Evolutionary conservation across 2,329 filamentous ascomycete genomes (phyloP).

Genomic region (Emergomyces pasteurianus): DNA sequence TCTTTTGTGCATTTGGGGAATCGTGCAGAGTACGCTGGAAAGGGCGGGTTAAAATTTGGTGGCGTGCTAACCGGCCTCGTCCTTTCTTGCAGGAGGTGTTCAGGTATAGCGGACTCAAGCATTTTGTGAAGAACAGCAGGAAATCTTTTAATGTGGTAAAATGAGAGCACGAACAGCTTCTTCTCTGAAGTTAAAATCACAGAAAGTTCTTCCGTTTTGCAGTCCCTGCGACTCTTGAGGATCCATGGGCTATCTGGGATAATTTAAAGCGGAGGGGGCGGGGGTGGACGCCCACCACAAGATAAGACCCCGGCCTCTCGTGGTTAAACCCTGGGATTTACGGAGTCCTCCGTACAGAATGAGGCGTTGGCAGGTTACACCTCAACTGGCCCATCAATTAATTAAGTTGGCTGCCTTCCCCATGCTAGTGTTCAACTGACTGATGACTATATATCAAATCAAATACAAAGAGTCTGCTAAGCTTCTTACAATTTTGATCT

Average conservation of each 20-base stretch:
- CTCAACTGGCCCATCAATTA: too few species aligned
- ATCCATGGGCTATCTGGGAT: not conserved
- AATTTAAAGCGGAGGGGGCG: too few species aligned
- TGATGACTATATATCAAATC: too few species aligned
- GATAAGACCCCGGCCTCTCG: not conserved
- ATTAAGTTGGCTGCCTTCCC: too few species aligned
- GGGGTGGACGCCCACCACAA: too few species aligned
- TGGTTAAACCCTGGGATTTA: too few species aligned
- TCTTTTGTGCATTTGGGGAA: conserved; percentile 21
- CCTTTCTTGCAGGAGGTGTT: conserved; percentile 6
- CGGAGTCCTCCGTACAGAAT: too few species aligned
- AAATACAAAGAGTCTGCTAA: too few species aligned
- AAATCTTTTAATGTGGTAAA: not conserved
- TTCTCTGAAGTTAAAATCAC: not conserved
- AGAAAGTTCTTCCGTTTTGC: not conserved
- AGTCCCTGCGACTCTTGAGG: not conserved
- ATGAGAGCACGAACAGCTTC: not conserved
- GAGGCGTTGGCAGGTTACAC: too few species aligned
- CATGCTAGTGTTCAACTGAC: too few species aligned
- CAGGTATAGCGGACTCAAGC: conserved; percentile 7
- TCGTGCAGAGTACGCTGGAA: conserved; percentile 13
- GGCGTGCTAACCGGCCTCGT: conserved; percentile 5
- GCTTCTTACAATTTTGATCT: too few species aligned
- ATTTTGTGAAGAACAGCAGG: not conserved
- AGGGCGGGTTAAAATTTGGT: conserved; percentile 6